phyloP scores from a whole-genome alignment of 2,329 filamentous ascomycete genomes.

The Trichophyton simii region DNA sequence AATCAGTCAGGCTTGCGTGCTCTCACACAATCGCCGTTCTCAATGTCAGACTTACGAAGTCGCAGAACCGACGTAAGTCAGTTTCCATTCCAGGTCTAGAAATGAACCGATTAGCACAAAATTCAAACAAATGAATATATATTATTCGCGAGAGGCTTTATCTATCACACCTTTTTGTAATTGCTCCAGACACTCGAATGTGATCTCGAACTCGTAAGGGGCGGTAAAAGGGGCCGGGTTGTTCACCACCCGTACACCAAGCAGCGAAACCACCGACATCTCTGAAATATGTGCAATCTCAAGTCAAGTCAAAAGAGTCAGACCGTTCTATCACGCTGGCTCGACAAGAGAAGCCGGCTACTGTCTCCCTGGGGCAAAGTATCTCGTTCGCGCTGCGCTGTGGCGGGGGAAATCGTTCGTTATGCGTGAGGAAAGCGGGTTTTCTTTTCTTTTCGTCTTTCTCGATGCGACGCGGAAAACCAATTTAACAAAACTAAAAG shows the following conservation, averaged over 20 bases:
- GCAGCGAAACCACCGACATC: slow-evolving; percentile 93
- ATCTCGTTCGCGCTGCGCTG: neutral
- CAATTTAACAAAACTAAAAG: neutral
- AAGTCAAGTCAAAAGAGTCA: neutral
- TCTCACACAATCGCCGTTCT: neutral
- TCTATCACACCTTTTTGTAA: slow-evolving; percentile 65
- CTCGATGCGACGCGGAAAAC: neutral
- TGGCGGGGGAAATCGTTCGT: neutral
- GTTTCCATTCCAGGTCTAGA: slow-evolving; percentile 93
- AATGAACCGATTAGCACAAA: slow-evolving; percentile 11
- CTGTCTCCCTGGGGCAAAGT: neutral
- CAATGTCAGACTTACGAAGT: slow-evolving; percentile 58
- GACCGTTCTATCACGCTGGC: neutral
- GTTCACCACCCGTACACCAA: slow-evolving; percentile 92
- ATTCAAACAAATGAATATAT: neutral
- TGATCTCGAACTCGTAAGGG: slow-evolving; percentile 95
- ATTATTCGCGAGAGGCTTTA: neutral
- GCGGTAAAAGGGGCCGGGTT: slow-evolving; percentile 91
- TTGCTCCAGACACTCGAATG: slow-evolving; percentile 91
- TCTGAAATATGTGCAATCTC: slow-evolving; percentile 8
- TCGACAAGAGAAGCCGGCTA: neutral
- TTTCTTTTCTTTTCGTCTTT: neutral
- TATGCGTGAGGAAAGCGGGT: neutral
- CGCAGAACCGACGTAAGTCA: slow-evolving; percentile 96
- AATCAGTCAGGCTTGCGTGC: slow-evolving; percentile 14